phyloP scores from a whole-genome alignment of 768 basidiomycete species.

The Tephrocybe rancida region DNA sequence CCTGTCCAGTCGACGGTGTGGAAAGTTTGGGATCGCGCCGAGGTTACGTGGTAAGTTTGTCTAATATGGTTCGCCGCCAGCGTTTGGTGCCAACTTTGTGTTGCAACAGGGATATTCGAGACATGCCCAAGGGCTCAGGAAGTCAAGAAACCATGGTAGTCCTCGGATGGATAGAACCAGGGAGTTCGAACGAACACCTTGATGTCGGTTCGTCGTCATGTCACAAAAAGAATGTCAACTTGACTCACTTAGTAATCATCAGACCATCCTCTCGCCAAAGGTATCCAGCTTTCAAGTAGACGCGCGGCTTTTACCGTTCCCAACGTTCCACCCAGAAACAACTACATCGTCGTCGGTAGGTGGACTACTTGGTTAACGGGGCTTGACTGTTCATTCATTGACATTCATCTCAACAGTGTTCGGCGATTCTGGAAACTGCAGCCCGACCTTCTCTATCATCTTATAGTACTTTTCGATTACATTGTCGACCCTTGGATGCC shows the following conservation, averaged over 20 bases:
- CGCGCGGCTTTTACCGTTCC: slow-evolving; percentile 46
- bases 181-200: slow-evolving; percentile 46
- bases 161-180: slow-evolving; percentile 42
- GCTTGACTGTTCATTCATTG: background rate
- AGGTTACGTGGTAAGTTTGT: slow-evolving; percentile 46
- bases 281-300: slow-evolving; percentile 48
- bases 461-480: slow-evolving; percentile 8
- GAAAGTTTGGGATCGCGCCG: slow-evolving; percentile 35
- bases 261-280: slow-evolving; percentile 53
- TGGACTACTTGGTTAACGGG: slow-evolving; percentile 9
- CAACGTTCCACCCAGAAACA: slow-evolving; percentile 27
- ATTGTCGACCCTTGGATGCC: background rate
- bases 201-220: slow-evolving; percentile 36
- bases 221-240: slow-evolving; percentile 1
- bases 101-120: slow-evolving; percentile 40
- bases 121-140: slow-evolving; percentile 31
- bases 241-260: slow-evolving; percentile 3
- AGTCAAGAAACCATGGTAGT: slow-evolving; percentile 43
- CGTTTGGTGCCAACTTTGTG: slow-evolving; percentile 7
- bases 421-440: slow-evolving; percentile 61
- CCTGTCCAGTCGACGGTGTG: slow-evolving; percentile 41
- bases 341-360: slow-evolving; percentile 58
- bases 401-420: slow-evolving; percentile 36
- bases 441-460: slow-evolving; percentile 48
- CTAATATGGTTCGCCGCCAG: slow-evolving; percentile 12